A percentile compares a stretch with the other conserved stretches of the same genome.
These are phyloP conservation scores for Lyophyllum shimeji DNA, from an alignment of 768 basidiomycete species.

Conservation along the genomic window DNA sequence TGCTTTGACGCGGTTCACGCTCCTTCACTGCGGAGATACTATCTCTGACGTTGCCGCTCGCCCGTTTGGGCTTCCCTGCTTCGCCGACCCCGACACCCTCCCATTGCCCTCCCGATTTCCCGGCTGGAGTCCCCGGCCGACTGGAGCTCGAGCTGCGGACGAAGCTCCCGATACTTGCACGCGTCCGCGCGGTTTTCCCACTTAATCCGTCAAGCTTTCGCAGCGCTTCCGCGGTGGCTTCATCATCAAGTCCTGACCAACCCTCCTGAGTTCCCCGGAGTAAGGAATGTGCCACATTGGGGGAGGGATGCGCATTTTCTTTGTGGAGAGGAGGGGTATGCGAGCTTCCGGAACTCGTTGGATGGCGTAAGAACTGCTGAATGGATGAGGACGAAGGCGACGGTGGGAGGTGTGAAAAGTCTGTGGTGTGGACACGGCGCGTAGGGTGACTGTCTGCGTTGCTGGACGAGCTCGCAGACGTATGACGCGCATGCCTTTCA, in stretches of 20 bases:
- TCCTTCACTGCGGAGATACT: conserved; percentile 40
- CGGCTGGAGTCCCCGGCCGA: conserved; percentile 73
- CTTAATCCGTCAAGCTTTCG: conserved; percentile 90
- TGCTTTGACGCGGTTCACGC: conserved; percentile 39
- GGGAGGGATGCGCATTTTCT: conserved; percentile 43
- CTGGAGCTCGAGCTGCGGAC: conserved; percentile 65
- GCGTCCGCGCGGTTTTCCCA: conserved; percentile 71
- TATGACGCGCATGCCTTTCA: conserved; percentile 60
- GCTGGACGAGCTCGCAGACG: conserved; percentile 68
- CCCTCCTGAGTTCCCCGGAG: conserved; percentile 88
- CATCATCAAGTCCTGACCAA: conserved; percentile 86
- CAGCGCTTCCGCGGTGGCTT: conserved; percentile 86
- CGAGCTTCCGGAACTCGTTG: conserved; percentile 39
- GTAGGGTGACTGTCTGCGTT: conserved; percentile 46
- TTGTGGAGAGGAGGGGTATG: conserved; percentile 38
- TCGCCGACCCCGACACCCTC: conserved; percentile 59
- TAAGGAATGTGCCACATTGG: conserved; percentile 81
- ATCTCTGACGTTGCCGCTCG: conserved; percentile 40
- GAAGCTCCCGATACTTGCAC: conserved; percentile 75
- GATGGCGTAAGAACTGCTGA: conserved; percentile 73
- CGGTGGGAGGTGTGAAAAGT: conserved; percentile 89
- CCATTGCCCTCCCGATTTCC: conserved; percentile 69
- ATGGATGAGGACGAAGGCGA: conserved; percentile 91
- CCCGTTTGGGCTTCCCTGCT: conserved; percentile 37
- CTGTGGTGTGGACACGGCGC: conserved; percentile 67